Evolutionary conservation across 257 asterid species (phyloP).

Genomic region (Przewalskia tangutica): DNA sequence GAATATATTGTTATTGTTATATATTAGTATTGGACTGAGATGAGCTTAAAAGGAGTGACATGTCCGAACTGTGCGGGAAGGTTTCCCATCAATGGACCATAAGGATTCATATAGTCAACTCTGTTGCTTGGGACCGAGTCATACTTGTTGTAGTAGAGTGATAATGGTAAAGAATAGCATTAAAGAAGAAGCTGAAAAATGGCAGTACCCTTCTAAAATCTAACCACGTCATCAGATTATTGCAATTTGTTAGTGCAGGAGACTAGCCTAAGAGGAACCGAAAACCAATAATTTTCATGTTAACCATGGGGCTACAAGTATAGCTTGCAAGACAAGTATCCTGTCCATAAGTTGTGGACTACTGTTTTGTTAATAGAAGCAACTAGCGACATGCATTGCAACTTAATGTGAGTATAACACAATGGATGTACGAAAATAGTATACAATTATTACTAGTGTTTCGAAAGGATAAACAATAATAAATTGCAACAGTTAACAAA

Average conservation of each 20-base stretch:
- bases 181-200: too few species aligned
- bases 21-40: too few species aligned
- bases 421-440: too few species aligned
- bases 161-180: background rate
- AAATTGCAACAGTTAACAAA: too few species aligned
- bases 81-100: too few species aligned
- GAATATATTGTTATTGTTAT: too few species aligned
- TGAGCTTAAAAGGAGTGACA: background rate
- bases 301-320: background rate
- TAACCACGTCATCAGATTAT: background rate
- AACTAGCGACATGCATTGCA: background rate
- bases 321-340: too few species aligned
- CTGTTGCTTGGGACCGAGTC: background rate
- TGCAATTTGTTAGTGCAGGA: background rate
- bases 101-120: background rate
- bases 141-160: background rate
- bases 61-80: too few species aligned
- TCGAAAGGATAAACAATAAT: too few species aligned
- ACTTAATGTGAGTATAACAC: too few species aligned
- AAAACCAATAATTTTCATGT: background rate
- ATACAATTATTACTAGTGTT: too few species aligned
- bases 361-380: background rate
- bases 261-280: background rate
- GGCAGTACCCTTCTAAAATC: background rate
- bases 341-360: background rate